These are phyloP conservation scores for Alternaria gansuensis DNA, from an alignment of 2,329 filamentous ascomycete species.

Conservation along the genomic window DNA sequence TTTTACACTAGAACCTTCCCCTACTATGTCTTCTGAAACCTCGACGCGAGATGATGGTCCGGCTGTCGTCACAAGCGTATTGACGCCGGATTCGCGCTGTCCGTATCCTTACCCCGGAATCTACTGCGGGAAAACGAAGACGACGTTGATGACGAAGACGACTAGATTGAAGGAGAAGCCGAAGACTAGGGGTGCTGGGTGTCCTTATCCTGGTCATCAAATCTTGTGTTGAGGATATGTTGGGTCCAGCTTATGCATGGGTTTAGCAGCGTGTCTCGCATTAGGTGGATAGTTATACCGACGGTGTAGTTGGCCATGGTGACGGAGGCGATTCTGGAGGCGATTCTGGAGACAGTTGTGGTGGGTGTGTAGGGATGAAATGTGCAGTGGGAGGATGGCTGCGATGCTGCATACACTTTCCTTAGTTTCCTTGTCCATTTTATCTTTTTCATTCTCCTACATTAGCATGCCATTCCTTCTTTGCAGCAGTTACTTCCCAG, in stretches of 20 bases:
- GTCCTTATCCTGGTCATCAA: neutral
- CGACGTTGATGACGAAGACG: constrained; percentile 17
- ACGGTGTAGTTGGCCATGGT: constrained; percentile 13
- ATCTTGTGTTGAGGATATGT: neutral
- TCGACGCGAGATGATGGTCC: neutral
- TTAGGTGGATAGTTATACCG: neutral
- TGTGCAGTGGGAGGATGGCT: neutral
- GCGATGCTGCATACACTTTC: neutral
- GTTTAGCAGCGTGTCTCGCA: neutral
- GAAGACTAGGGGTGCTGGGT: neutral
- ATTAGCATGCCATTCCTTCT: neutral
- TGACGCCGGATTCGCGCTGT: constrained; percentile 32
- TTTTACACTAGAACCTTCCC: neutral
- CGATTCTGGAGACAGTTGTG: neutral
- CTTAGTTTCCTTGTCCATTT: neutral
- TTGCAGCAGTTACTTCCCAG: neutral
- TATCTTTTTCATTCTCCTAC: neutral
- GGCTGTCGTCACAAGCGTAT: constrained; percentile 16
- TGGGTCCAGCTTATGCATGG: neutral
- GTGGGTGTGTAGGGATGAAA: neutral
- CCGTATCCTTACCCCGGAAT: constrained; percentile 44
- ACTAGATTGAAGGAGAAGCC: neutral
- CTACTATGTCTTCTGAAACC: neutral
- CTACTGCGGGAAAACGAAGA: constrained; percentile 30
- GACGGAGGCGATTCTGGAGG: constrained; percentile 4